A percentile compares a stretch with the other conserved stretches of the same genome.
Evolutionary conservation across 495 filamentous ascomycete genomes (phyloP).

Genomic region (Chaetomium cochliodes): DNA sequence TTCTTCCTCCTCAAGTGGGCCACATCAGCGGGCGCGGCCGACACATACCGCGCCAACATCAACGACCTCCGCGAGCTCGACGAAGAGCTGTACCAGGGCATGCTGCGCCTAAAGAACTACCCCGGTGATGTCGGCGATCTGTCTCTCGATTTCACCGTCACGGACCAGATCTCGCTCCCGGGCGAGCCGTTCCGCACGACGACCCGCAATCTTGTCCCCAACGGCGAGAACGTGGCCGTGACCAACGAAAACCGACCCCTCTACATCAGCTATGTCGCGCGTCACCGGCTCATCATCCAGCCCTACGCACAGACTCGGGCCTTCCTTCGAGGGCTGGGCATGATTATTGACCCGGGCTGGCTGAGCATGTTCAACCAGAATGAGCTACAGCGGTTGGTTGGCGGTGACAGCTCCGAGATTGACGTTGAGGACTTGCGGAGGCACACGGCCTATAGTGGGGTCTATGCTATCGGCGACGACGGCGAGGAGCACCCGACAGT

Average conservation of each 20-base stretch:
- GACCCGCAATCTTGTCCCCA: slow-evolving; percentile 70
- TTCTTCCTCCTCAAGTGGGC: slow-evolving; percentile 98
- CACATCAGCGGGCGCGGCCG: slow-evolving; percentile 61
- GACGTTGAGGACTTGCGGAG: slow-evolving; percentile 82
- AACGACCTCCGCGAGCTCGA: slow-evolving; percentile 94
- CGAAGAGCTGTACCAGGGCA: slow-evolving; percentile 86
- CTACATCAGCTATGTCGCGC: slow-evolving; percentile 91
- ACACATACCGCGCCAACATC: slow-evolving; percentile 78
- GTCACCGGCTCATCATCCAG: slow-evolving; percentile 78
- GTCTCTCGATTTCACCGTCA: slow-evolving; percentile 84
- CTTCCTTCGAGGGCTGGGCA: slow-evolving; percentile 78
- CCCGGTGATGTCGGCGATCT: slow-evolving; percentile 77
- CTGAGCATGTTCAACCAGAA: slow-evolving; percentile 97
- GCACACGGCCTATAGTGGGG: slow-evolving; percentile 83
- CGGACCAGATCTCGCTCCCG: slow-evolving; percentile 65
- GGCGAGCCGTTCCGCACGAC: slow-evolving; percentile 53
- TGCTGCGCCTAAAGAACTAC: slow-evolving; percentile 88
- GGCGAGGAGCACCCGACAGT: slow-evolving; percentile 80
- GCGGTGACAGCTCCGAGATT: slow-evolving; percentile 79
- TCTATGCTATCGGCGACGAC: slow-evolving; percentile 86
- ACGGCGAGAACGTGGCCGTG: slow-evolving; percentile 74
- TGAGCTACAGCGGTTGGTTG: slow-evolving; percentile 88
- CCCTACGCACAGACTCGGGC: slow-evolving; percentile 75
- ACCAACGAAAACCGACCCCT: slow-evolving; percentile 87
- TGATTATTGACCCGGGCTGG: slow-evolving; percentile 90